phyloP scores from a whole-genome alignment of 2,329 filamentous ascomycete species.

The Aspergillus awamori region DNA sequence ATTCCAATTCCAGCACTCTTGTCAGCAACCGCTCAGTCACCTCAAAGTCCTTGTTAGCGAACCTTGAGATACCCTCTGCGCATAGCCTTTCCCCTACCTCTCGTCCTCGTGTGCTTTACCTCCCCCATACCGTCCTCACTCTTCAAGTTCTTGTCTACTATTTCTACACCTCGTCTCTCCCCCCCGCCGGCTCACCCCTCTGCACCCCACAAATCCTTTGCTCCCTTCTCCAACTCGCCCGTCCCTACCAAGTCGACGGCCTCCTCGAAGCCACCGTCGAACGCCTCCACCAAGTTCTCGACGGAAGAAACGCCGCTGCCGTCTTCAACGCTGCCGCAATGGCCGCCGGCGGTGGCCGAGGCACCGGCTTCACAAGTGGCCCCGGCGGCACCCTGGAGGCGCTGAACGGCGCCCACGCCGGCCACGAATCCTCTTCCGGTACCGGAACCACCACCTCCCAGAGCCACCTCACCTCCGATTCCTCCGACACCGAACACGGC shows the following conservation, averaged over 20 bases:
- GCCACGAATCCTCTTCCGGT: slow-evolving; percentile 20
- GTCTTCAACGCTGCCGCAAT: slow-evolving; percentile 98
- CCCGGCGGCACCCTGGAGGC: slow-evolving; percentile 49
- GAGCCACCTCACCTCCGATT: slow-evolving; percentile 40
- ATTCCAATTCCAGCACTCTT: slow-evolving; percentile 48
- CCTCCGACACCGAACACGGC: slow-evolving; percentile 45
- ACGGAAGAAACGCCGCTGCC: slow-evolving; percentile 90
- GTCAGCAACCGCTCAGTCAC: slow-evolving; percentile 37
- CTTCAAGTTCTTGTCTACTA: slow-evolving; percentile 89
- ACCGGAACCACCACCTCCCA: slow-evolving; percentile 21
- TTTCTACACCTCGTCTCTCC: slow-evolving; percentile 88
- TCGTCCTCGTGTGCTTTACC: slow-evolving; percentile 82
- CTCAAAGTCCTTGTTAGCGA: slow-evolving; percentile 40
- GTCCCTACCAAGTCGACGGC: slow-evolving; percentile 91
- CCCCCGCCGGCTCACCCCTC: slow-evolving; percentile 71
- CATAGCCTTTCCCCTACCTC: slow-evolving; percentile 59
- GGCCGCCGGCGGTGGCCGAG: slow-evolving; percentile 90
- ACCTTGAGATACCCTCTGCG: slow-evolving; percentile 57
- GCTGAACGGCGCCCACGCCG: slow-evolving; percentile 41
- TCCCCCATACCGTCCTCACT: slow-evolving; percentile 89
- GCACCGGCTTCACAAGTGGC: slow-evolving; percentile 69
- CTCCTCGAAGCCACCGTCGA: slow-evolving; percentile 91
- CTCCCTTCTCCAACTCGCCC: slow-evolving; percentile 87
- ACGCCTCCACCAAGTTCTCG: slow-evolving; percentile 82
- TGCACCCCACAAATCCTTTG: slow-evolving; percentile 96